Percentiles rank a stretch among this genome's conserved stretches.
phyloP scores from a whole-genome alignment of 2,329 filamentous ascomycete genomes.

The Arachnopeziza araneosa region DNA sequence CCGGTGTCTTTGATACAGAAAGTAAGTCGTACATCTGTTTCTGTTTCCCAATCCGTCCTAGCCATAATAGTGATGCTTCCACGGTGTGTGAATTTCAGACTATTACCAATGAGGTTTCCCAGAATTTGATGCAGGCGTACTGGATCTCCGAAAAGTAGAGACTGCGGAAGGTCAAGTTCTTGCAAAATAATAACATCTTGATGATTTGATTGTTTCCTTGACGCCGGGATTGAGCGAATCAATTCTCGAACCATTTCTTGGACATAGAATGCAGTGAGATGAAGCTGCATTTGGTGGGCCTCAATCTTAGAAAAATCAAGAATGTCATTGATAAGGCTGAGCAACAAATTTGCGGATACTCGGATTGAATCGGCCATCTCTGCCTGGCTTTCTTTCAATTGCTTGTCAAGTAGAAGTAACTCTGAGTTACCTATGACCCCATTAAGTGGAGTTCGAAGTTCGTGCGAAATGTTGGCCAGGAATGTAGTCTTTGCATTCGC shows the following conservation, averaged over 20 bases:
- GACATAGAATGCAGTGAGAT: constrained; percentile 61
- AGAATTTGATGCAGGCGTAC: constrained; percentile 61
- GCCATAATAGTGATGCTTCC: constrained; percentile 80
- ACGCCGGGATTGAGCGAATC: constrained; percentile 58
- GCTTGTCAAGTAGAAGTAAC: constrained; percentile 64
- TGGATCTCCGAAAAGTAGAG: constrained; percentile 67
- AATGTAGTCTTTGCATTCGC: constrained; percentile 79
- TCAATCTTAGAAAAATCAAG: constrained; percentile 93
- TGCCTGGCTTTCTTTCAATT: constrained; percentile 66
- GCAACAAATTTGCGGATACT: constrained; percentile 76
- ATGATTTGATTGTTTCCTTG: constrained; percentile 52
- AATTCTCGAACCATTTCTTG: constrained; percentile 60
- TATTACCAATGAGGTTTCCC: constrained; percentile 85
- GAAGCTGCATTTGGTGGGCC: constrained; percentile 77
- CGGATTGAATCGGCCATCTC: constrained; percentile 85
- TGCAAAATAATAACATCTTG: constrained; percentile 58
- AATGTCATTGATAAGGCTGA: constrained; percentile 94
- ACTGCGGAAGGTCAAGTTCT: constrained; percentile 60
- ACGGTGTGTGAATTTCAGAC: constrained; percentile 85
- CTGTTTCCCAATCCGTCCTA: constrained; percentile 63
- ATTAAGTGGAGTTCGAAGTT: constrained; percentile 74
- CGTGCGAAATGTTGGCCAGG: constrained; percentile 72
- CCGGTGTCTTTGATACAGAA: constrained; percentile 86
- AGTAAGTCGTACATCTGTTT: constrained; percentile 64
- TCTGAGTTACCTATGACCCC: constrained; percentile 86